phyloP scores from a whole-genome alignment of 1,139 yeast genomes.

The Debaryomycetaceae sp. region DNA sequence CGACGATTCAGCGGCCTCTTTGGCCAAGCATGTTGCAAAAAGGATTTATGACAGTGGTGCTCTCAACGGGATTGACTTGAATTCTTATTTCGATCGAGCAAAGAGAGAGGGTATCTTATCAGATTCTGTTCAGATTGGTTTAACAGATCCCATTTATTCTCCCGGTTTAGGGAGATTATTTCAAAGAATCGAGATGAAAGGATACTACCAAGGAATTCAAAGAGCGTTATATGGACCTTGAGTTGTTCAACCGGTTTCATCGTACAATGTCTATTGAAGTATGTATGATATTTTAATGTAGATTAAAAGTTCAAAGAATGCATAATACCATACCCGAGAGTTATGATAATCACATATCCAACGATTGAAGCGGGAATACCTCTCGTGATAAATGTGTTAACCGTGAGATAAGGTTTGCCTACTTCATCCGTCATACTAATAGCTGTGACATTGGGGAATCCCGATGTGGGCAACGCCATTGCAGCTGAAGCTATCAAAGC shows the following conservation, averaged over 20 bases:
- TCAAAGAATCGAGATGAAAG: conserved; percentile 29
- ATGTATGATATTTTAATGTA: background rate
- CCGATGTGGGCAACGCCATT: conserved; percentile 95
- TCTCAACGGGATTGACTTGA: conserved; percentile 26
- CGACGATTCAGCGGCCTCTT: conserved; percentile 20
- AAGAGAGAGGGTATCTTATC: conserved; percentile 23
- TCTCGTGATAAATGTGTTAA: conserved; percentile 74
- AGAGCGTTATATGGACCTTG: conserved; percentile 31
- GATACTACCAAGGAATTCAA: conserved; percentile 31
- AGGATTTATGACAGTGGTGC: conserved; percentile 34
- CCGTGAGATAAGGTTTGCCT: conserved; percentile 82
- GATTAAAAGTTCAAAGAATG: conserved; percentile 44
- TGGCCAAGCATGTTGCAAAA: conserved; percentile 20
- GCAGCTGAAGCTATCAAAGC: conserved; percentile 87
- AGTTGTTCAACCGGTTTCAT: background rate
- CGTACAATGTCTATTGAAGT: background rate
- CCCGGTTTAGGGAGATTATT: conserved; percentile 34
- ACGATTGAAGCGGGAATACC: conserved; percentile 85
- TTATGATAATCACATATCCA: conserved; percentile 63
- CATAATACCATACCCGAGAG: conserved; percentile 82
- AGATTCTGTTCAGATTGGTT: conserved; percentile 20
- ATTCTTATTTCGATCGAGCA: conserved; percentile 17
- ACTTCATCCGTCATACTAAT: conserved; percentile 87
- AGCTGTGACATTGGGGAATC: conserved; percentile 96
- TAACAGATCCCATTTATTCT: conserved; percentile 28